Evolutionary conservation across 139 green algal species (phyloP), one percentile per base, ranked within the genome.

Genomic region (Chlorella vulgaris): DNA sequence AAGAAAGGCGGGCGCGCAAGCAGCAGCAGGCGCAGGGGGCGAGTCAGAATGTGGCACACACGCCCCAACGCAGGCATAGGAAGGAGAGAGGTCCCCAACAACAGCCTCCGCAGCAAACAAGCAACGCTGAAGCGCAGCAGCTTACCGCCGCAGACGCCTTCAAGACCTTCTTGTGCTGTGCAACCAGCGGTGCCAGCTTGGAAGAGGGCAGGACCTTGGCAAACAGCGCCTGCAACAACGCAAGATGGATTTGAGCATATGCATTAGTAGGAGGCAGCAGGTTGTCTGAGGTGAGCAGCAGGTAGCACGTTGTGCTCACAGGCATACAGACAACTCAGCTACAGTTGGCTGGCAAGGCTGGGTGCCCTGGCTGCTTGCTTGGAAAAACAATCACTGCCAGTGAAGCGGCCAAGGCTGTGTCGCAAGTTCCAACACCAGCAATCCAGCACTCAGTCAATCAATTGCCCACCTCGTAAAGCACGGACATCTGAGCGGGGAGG

Each of bases 401-500:
- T 10, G 15, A 15, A 58, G 47, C 13, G 47, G 15, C 55, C 55
- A 31, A 21, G 55, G 8, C 18, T 65, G 15, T 28, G 55, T 28
- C 55, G 8, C 21, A 65, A 29, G 18, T n/a, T 31, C 8, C n/a
- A 5, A 40, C 8, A 43, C 13, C 2, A 24, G 28, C 29, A n/a
- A 70, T 8, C 21, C 3, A 42, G 29, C 13, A 33, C 31, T 10
- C 7, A 8, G 3, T 29, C 1, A 42, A 35, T 21, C 28, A 40
- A 2, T 28, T 35, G 29, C 70, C n/a, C 35, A 87, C 89, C 71
- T 87, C 80, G 74, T 90, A 92, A 3, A 94, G 80, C 26, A 87
- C 78, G 28, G 63, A 63, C 69, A 87, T 85, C 35, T 77, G 74
- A 4, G 78, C 78, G 0, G 92, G 85, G 6, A 88, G 74, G 0